Evolutionary conservation across 192 early-diverging fungal species (phyloP), one percentile per base, ranked within the genome.

Genomic region (Podila verticillata): DNA sequence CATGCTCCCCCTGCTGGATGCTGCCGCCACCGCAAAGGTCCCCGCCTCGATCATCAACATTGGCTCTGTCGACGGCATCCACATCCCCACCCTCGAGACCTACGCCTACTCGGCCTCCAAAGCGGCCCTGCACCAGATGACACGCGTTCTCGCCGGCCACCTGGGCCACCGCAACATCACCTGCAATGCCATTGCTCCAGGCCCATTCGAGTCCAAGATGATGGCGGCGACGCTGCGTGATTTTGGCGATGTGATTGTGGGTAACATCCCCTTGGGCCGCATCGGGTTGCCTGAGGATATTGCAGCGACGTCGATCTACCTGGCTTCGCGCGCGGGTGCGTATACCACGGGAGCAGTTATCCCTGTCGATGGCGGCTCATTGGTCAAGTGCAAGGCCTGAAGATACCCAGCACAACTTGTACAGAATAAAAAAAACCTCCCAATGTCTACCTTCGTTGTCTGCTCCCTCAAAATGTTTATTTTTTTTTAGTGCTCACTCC

Each of bases 41-140:
- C 94, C 95, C 12, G 87, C 92, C 2, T 85, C 91, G 22, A 90
- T 98, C 34, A 97, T 98, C 84, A 98, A 97, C 77, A 93, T 98
- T 75, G 92, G 93, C 1, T 93, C 89, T 7, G 85, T 96, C 70
- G 92, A 92, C 44, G 91, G 92, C 7, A 68, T 92, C 39, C 83
- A 81, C 12, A 71, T 90, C 44, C 84, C 90, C 0, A 51, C 49
- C 8, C 74, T 75, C 32, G 84, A 91, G 39, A 91, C 88, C 12
- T 91, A 91, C 56, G 94, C 94, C 3, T 95, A 95, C 72, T 85
- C 91, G 31, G 88, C 91, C 26, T 93, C 92, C 47, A 95, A 95
- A 83, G 94, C 93, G 0, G 94, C 91, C 1, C 75, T 94, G n/a
- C 92, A 94, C 72, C 94, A 95, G 57, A 61, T 95, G 73, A 91